phyloP scores from a whole-genome alignment of 1,139 yeast genomes.

The Yamadazyma atlantica region DNA sequence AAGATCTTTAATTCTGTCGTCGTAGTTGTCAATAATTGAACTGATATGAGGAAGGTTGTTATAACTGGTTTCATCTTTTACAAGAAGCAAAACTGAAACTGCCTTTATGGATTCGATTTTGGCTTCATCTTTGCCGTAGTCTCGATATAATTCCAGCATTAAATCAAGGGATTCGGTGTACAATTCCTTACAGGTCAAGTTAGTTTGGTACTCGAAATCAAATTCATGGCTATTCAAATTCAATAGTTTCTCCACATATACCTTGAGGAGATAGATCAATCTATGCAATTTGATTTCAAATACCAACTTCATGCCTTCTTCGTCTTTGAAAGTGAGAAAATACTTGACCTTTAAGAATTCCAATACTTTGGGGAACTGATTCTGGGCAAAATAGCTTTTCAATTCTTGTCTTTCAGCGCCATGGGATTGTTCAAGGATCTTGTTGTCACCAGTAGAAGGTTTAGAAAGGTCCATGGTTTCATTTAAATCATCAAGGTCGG shows the following conservation, averaged over 20 bases:
- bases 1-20: constrained; percentile 19
- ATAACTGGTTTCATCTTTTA: constrained; percentile 22
- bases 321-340: constrained; percentile 39
- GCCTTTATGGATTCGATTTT: constrained; percentile 21
- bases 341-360: constrained; percentile 42
- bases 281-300: constrained; percentile 56
- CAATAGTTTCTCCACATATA: constrained; percentile 22
- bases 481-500: constrained; percentile 40
- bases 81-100: constrained; percentile 30
- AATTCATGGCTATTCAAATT: constrained; percentile 16
- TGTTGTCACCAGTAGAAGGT: neutral
- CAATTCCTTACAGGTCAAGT: constrained; percentile 11
- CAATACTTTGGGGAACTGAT: constrained; percentile 51
- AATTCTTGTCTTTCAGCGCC: constrained; percentile 52
- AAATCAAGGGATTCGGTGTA: constrained; percentile 27
- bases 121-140: constrained; percentile 14
- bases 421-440: constrained; percentile 26
- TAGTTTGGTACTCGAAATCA: constrained; percentile 17
- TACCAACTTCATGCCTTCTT: constrained; percentile 37
- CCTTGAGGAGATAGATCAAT: constrained; percentile 36
- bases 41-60: constrained; percentile 24
- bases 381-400: constrained; percentile 42
- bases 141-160: constrained; percentile 47
- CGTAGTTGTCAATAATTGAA: constrained; percentile 21
- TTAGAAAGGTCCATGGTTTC: constrained; percentile 12